phyloP scores from a whole-genome alignment of 169 alveolate genomes.

The Babesia ovis region DNA sequence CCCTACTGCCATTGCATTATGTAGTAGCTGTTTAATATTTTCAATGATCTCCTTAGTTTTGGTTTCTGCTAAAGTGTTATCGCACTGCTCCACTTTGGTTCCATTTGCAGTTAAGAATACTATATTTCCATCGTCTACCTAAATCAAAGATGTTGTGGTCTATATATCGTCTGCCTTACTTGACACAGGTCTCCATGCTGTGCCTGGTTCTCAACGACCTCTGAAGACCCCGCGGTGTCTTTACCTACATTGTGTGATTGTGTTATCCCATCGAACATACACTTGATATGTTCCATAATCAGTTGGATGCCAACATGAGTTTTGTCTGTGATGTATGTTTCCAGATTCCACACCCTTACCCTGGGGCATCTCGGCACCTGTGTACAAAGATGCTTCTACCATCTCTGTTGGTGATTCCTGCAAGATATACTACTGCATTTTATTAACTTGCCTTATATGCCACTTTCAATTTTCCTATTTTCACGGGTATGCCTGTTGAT shows the following conservation, averaged over 20 bases:
- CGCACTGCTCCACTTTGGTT: not conserved
- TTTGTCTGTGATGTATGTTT: conserved; percentile 12
- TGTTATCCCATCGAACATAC: not conserved
- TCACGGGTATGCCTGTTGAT: conserved; percentile 35
- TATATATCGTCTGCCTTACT: not conserved
- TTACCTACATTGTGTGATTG: not conserved
- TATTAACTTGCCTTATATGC: conserved; percentile 11
- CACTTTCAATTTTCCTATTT: conserved; percentile 17
- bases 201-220: not conserved
- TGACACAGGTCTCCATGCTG: not conserved
- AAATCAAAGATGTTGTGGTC: not conserved
- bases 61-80: not conserved
- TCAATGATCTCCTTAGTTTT: conserved; percentile 23
- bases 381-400: conserved; percentile 20
- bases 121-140: conserved; percentile 6
- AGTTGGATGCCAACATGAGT: conserved; percentile 32
- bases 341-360: not conserved
- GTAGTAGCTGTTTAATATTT: conserved; percentile 17
- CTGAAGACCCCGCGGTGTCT: not conserved
- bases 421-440: not conserved
- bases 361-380: conserved; percentile 14
- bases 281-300: conserved; percentile 27
- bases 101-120: conserved; percentile 9
- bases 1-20: conserved; percentile 29
- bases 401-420: conserved; percentile 14